Evolutionary conservation across 2,329 filamentous ascomycete species (phyloP).

Genomic region (Stemphylium lycopersici): DNA sequence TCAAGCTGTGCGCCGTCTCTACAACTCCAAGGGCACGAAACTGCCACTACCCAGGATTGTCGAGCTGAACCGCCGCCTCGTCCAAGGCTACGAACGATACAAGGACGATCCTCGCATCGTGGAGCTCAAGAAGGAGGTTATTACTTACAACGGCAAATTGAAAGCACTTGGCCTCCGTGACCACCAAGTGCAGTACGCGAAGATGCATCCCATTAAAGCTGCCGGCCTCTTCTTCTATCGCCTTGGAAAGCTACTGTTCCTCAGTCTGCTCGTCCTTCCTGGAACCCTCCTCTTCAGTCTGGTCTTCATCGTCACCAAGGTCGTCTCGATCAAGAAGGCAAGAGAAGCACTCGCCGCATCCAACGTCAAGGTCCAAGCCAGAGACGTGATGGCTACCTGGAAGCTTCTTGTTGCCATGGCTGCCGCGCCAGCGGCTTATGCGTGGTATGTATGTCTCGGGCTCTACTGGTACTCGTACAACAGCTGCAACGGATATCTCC

Average conservation of each 20-base stretch:
- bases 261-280: slow-evolving; percentile 82
- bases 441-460: slow-evolving; percentile 39
- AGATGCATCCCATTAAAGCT: slow-evolving; percentile 77
- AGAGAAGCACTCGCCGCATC: slow-evolving; percentile 49
- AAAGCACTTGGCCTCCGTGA: slow-evolving; percentile 86
- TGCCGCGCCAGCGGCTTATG: slow-evolving; percentile 44
- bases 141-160: slow-evolving; percentile 85
- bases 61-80: slow-evolving; percentile 88
- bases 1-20: slow-evolving; percentile 89
- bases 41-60: slow-evolving; percentile 90
- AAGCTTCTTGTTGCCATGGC: slow-evolving; percentile 50
- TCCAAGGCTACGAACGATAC: slow-evolving; percentile 89
- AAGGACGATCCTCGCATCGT: slow-evolving; percentile 88
- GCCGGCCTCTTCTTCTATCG: slow-evolving; percentile 80
- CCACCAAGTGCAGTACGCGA: slow-evolving; percentile 92
- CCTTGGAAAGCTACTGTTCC: slow-evolving; percentile 74
- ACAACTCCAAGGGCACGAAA: slow-evolving; percentile 94
- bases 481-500: slow-evolving; percentile 80
- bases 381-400: slow-evolving; percentile 51
- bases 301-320: slow-evolving; percentile 47
- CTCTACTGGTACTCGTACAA: slow-evolving; percentile 57
- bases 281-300: slow-evolving; percentile 81
- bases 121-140: slow-evolving; percentile 74
- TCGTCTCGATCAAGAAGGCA: slow-evolving; percentile 48
- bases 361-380: slow-evolving; percentile 49